Conservation (phyloP, 2,329 filamentous ascomycete species). For the Ceratocystis cacaofunesta region DNA sequence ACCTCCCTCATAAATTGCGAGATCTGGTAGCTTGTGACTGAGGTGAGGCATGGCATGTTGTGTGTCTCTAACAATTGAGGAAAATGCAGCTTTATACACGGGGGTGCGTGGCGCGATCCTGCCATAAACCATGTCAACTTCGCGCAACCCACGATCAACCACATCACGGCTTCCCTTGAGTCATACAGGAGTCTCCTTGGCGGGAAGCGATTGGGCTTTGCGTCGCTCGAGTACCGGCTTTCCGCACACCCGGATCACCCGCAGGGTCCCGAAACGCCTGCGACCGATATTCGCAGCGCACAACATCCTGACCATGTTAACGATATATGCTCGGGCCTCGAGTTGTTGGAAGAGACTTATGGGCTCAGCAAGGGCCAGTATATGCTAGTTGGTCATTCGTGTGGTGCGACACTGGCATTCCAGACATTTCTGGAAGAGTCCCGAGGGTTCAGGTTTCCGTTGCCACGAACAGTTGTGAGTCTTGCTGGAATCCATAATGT, state of each 20-base stretch:
- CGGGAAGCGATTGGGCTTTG: slow-evolving; percentile 7
- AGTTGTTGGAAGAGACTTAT: slow-evolving; percentile 33
- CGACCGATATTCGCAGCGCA: slow-evolving; percentile 28
- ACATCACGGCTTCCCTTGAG: not conserved
- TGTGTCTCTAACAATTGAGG: not conserved
- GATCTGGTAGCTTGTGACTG: no score
- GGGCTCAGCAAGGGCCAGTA: slow-evolving; percentile 32
- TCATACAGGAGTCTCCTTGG: not conserved
- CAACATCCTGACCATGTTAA: slow-evolving; percentile 44
- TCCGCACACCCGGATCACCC: slow-evolving; percentile 36
- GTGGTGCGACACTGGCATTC: slow-evolving; percentile 41
- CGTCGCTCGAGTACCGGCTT: slow-evolving; percentile 45
- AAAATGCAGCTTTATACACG: slow-evolving; percentile 19
- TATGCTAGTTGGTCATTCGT: slow-evolving; percentile 47
- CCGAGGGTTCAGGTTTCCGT: slow-evolving; percentile 13
- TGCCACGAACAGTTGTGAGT: slow-evolving; percentile 28
- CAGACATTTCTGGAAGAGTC: slow-evolving; percentile 27
- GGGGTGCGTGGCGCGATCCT: slow-evolving; percentile 22
- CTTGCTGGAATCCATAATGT: slow-evolving; percentile 41
- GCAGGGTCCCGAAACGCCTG: slow-evolving; percentile 20
- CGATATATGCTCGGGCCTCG: slow-evolving; percentile 40
- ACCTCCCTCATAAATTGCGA: not conserved
- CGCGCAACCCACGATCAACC: slow-evolving; percentile 7
- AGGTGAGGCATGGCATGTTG: not conserved
- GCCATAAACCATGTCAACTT: slow-evolving; percentile 16